Base-by-base conservation (phyloP, 2,329 filamentous ascomycete genomes). In the Trichoderma sp. region DNA sequence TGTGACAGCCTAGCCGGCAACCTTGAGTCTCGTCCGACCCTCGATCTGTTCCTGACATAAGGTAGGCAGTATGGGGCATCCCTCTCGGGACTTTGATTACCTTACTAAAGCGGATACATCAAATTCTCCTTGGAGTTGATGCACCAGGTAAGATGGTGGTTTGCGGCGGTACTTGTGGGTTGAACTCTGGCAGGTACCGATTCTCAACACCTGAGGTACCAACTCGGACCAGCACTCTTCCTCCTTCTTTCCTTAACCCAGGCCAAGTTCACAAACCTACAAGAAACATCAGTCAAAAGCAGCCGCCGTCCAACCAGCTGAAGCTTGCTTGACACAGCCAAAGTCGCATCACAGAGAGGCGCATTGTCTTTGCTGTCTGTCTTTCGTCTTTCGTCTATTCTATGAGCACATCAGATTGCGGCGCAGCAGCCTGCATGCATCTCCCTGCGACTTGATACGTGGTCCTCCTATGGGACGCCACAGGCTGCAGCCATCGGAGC, bases 361-460 rank as follows among this genome's bases (percentile, higher is more conserved):
- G 45, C 30, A 26, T 26, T 24, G 44, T 5, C 15, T 14, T 50
- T 50, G 12, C 48, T 30, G 3, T 26, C 44, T 24, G 7, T 4
- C 9, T 39, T 14, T n/a, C 19, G 7, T 9, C 15, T 43, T 34
- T 28, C 9, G 10, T 17, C 3, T 41, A 10, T 43, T 26, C n/a
- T 41, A 9, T 34, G 10, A 34, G 24, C 30, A 39, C 34, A 24
- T 39, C 34, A 6, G 45, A n/a, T 15, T 45, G 60, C 10, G 48
- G 60, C 50, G 50, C 47, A 54, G 45, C 57, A 5, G 21, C 52
- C 10, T 12, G 48, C 59, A 62, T 39, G 41, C 50, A 28, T 12
- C 9, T 0, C 60, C 48, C 50, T 63, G 60, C 28, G 17, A 24
- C 41, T 19, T 45, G 57, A 45, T 54, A 63, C 50, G 60, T 45